Base-by-base conservation (phyloP, 768 basidiomycete species). In the Chlorophyllum brunneum region DNA sequence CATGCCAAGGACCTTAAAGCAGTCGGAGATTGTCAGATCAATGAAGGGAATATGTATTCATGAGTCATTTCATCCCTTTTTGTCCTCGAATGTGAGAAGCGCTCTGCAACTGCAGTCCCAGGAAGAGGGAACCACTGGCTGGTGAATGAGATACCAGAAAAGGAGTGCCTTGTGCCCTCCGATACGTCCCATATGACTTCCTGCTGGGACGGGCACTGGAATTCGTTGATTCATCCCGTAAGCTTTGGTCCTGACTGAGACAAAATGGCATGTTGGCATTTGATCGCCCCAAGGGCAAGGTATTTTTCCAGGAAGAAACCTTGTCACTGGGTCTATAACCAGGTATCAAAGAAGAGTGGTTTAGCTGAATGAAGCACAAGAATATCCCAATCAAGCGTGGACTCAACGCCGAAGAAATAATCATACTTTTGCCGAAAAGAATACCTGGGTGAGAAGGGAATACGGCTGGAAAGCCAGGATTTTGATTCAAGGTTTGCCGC, bases 401-500 rank as follows among this genome's bases (percentile, higher is more conserved):
- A 29, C 20, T 20, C 38, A 29, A 31, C 23, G 37, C 16, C 20
- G 22, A 18, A 22, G 27, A 8, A 16, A 18, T 6, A 7, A 22
- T 31, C 31, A 46, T 36, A 42, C 45, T 30, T 40, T 22, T 22
- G 23, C 20, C 46, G 47, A 16, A 22, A 31, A 36, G 42, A n/a
- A 22, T 37, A 10, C 27, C 15, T 42, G 29, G 24, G 37, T 24
- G 33, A 40, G 24, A 31, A 39, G 29, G 43, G 13, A 45, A 42
- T 33, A 47, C n/a, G 26, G 39, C 55, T 51, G 23, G 34, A 41
- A 7, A 37, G 24, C 37, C 7, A 40, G 31, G 27, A 30, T 9
- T 45, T 29, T 26, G 27, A 22, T 22, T 57, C 63, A 79, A 18
- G 78, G 73, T 58, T 75, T 74, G 39, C 90, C 90, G 65, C 89